Base-by-base conservation (phyloP, 345 rosid genomes). In the Microthlaspi erraticum region DNA sequence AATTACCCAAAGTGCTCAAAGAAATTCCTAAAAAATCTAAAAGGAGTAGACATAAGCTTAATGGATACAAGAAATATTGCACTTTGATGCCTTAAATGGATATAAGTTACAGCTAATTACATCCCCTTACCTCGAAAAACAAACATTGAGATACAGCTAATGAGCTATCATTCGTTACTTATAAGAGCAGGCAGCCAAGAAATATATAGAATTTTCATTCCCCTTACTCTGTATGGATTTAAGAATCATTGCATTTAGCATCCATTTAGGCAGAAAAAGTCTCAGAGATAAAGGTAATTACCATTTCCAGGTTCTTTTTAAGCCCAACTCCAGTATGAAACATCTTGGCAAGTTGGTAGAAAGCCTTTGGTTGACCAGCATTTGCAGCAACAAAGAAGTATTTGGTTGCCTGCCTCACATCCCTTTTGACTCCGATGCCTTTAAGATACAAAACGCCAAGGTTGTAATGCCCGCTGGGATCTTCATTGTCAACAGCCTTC, bases 301-400 rank as follows among this genome's bases (percentile, higher is more conserved):
- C 98, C 99, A 78, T 82, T 7, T 80, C 79, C 34, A 83, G 83
- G 81, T 87, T 86, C 79, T 87, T 87, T 76, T 88, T 87, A 62
- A 95, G 94, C 62, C 98, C 99, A 36, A 95, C 83, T 56, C 99
- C 99, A 36, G 86, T 92, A 64, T 90, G 99, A 68, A 92, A 95
- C 99, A 92, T 95, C 83, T 85, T 95, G 45, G 98, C 99, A 73
- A 95, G 83, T 80, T 95, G 99, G 79, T 88, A 95, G 79, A 90
- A 88, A 50, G 98, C 99, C 87, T 95, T 95, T 29, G 96, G 96
- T 77, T 90, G 97, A 73, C 97, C 98, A 44, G 82, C 86, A 79
- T 92, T 95, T 50, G 99, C 98, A 80, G 99, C 99, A 29, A 44
- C 67, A 19, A 90, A 74, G 72, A 95, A 92, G 74, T 75, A 83